Evolutionary conservation across 352 stramenopile genomes (phyloP), one percentile per base, ranked within the genome.

Genomic region (Phytophthora pisi): DNA sequence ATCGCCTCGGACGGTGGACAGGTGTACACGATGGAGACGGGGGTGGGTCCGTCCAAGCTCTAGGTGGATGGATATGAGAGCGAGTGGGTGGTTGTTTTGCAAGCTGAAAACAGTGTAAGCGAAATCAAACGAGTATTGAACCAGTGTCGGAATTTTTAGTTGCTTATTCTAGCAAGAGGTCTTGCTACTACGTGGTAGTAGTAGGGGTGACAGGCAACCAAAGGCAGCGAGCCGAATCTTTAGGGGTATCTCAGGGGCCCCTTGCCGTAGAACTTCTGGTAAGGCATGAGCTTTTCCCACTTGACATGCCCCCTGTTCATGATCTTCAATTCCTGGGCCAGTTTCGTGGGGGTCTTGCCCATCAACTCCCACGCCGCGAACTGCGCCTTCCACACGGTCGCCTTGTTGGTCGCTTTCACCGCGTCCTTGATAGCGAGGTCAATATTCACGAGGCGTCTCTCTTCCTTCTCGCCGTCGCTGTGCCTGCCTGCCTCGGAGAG

Each of bases 1-100:
- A 83, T 99, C 53, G 87, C 84, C 53, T 91, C 97, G 20, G 97
- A 99, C 75, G 97, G 97, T 34, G 97, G 97, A 2, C 75, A 87
- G 51, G 67, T 91, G 8, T 72, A 72, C 54, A 75, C 79, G 0
- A 66, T 73, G 20, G 82, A 89, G 66, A 79, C 78, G 38, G 54
- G 64, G 57, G 65, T 56, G 3, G 82, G 77, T 4, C 61, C 77
- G 0, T 72, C 65, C 6, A 83, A 78, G 36, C 60, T 86, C 16
- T 46, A 46, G 8, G n/a, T 75, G 18, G 60, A n/a, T 31, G 28
- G 28, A 31, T 31, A 31, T 6, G 8, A 31, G 28, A 31, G 28
- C 28, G 15, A 42, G 13, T 26, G 50, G 15, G 34, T 40, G 34
- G 34, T 16, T 40, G 16, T 31, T 4, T 51, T 51, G n/a, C n/a